These are phyloP conservation scores for Cryptomeria japonica DNA, from an alignment of 75 land plant species.

Conservation along the genomic window DNA sequence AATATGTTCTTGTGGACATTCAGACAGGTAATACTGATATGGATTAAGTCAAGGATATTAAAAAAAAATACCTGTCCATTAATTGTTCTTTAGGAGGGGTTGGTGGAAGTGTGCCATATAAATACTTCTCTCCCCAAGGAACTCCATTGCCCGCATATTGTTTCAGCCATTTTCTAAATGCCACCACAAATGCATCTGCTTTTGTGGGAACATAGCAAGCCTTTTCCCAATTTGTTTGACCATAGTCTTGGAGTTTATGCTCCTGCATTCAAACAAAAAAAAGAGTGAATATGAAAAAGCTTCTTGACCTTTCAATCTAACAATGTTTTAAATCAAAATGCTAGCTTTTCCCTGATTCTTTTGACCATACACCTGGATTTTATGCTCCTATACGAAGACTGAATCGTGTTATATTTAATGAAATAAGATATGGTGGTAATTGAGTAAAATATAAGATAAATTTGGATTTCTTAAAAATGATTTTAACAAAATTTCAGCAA, in stretches of 20 bases:
- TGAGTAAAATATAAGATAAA: background rate
- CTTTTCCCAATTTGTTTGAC: conserved; percentile 53
- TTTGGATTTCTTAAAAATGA: background rate
- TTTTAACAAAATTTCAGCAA: background rate
- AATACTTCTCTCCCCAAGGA: conserved; percentile 48
- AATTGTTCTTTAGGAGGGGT: conserved; percentile 79
- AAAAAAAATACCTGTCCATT: conserved; percentile 72
- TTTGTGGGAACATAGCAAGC: conserved; percentile 72
- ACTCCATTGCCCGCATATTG: conserved; percentile 59
- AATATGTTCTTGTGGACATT: background rate
- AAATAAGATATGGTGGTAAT: background rate
- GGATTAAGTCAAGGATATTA: background rate
- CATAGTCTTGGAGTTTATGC: conserved; percentile 51
- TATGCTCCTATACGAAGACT: too few relatives aligned
- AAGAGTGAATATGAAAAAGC: background rate
- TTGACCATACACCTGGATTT: too few relatives aligned
- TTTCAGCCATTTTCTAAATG: conserved; percentile 82
- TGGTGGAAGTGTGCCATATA: conserved; percentile 50
- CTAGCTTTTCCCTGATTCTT: too few relatives aligned
- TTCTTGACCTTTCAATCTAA: background rate
- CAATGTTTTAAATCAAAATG: too few relatives aligned
- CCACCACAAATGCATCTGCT: conserved; percentile 78
- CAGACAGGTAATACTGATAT: background rate
- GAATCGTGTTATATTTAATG: too few relatives aligned
- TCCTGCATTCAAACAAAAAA: conserved; percentile 39